phyloP scores from a whole-genome alignment of 2,329 filamentous ascomycete genomes.

The Knoxdaviesia proteae region DNA sequence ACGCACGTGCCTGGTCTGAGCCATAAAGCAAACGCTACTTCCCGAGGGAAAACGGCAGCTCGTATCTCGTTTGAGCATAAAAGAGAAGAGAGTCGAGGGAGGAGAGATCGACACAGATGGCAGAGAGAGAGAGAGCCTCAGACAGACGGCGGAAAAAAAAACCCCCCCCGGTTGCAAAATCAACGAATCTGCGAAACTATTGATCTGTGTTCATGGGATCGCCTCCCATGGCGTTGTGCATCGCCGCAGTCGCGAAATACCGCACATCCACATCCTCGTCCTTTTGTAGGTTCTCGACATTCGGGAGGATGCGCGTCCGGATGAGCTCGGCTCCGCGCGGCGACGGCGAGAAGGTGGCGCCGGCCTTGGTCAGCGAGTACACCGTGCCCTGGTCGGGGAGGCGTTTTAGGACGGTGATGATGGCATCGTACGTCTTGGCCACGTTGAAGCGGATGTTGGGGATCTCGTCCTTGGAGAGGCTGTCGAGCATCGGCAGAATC shows the following conservation, averaged over 20 bases:
- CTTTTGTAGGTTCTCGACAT: slow-evolving; percentile 84
- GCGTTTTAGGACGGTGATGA: slow-evolving; percentile 81
- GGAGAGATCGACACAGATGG: no score
- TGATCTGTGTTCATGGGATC: slow-evolving; percentile 46
- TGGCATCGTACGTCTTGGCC: slow-evolving; percentile 82
- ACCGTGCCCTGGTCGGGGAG: slow-evolving; percentile 78
- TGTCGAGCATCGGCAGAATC: slow-evolving; percentile 88
- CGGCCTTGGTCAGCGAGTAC: slow-evolving; percentile 64
- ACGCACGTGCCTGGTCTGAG: no score
- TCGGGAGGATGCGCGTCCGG: slow-evolving; percentile 68
- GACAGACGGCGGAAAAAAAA: slow-evolving; percentile 16
- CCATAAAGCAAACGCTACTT: no score
- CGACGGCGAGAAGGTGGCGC: slow-evolving; percentile 39
- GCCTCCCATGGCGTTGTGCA: slow-evolving; percentile 33
- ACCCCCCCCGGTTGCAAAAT: slow-evolving; percentile 9
- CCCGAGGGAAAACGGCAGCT: no score
- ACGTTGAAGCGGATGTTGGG: slow-evolving; percentile 99
- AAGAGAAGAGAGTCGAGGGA: no score
- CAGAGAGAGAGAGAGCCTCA: no score
- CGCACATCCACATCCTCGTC: slow-evolving; percentile 96
- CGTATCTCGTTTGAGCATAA: no score
- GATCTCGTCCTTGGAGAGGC: slow-evolving; percentile 82
- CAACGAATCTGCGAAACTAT: slow-evolving; percentile 19
- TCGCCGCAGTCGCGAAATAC: slow-evolving; percentile 88
- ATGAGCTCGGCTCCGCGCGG: slow-evolving; percentile 60